These are phyloP conservation scores for Millerago galiae DNA, from an alignment of 805 yeast species.

Conservation along the genomic window DNA sequence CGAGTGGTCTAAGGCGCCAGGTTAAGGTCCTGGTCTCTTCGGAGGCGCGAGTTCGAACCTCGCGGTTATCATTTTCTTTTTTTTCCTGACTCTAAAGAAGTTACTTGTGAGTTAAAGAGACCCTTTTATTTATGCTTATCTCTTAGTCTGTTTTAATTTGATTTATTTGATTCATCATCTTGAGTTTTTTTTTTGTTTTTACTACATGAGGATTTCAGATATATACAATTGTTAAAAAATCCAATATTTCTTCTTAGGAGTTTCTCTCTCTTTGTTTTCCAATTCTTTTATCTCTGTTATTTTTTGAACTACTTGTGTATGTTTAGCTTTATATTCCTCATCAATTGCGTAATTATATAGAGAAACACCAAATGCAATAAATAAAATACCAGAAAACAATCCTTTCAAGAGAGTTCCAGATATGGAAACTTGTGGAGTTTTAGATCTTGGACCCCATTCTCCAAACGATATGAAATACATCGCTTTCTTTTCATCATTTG, in stretches of 20 bases:
- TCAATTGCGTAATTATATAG: slow-evolving; percentile 17
- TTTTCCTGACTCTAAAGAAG: not conserved
- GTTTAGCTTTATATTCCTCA: slow-evolving; percentile 13
- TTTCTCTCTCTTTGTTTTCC: slow-evolving; percentile 2
- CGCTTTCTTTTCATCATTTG: slow-evolving; percentile 24
- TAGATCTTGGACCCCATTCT: slow-evolving; percentile 31
- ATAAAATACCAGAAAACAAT: slow-evolving; percentile 13
- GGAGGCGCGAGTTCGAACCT: slow-evolving; percentile 88
- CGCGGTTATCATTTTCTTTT: slow-evolving; percentile 60
- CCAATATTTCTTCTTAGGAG: slow-evolving; percentile 1
- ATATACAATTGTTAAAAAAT: not conserved
- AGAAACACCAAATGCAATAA: slow-evolving; percentile 16
- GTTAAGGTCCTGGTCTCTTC: slow-evolving; percentile 77
- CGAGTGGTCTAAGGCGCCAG: slow-evolving; percentile 72
- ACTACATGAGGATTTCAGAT: not conserved
- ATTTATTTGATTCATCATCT: not conserved
- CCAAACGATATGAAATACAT: slow-evolving; percentile 33
- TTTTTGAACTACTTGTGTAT: slow-evolving; percentile 2
- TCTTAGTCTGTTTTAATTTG: too few species aligned
- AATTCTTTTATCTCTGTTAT: slow-evolving; percentile 4
- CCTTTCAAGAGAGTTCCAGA: slow-evolving; percentile 15
- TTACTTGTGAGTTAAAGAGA: too few species aligned
- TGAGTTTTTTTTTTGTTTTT: not conserved
- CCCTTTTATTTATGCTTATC: too few species aligned
- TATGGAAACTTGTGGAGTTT: slow-evolving; percentile 1